phyloP scores from a whole-genome alignment of 345 rosid genomes.

The Ceriops tagal region DNA sequence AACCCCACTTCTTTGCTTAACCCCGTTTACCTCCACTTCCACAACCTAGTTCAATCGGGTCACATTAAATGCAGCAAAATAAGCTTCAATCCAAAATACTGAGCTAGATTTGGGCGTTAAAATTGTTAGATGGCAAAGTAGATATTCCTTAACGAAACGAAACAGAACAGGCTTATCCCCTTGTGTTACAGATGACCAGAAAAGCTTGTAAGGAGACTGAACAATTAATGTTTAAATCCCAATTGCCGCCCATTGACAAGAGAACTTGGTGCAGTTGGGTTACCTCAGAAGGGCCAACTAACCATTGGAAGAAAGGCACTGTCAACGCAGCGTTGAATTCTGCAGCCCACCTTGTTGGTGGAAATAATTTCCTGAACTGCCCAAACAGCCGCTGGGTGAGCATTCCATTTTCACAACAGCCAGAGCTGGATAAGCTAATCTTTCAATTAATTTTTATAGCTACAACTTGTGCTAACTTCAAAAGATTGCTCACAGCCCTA shows the following conservation, averaged over 20 bases:
- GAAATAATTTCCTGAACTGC: conserved; percentile 87
- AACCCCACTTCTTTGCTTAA: conserved; percentile 91
- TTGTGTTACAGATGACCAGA: too few species aligned
- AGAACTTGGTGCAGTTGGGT: neutral
- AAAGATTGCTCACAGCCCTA: neutral
- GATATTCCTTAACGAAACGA: too few species aligned
- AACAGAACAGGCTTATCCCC: too few species aligned
- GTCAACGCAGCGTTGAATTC: conserved; percentile 94
- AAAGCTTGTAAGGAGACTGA: too few species aligned
- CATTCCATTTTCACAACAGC: neutral
- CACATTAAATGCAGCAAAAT: neutral
- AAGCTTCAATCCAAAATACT: neutral
- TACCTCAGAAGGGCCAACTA: conserved; percentile 96
- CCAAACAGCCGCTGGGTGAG: conserved; percentile 1
- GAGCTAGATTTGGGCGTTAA: too few species aligned
- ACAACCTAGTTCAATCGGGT: conserved; percentile 39
- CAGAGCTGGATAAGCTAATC: too few species aligned
- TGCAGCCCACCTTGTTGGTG: conserved; percentile 92
- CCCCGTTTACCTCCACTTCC: conserved; percentile 80
- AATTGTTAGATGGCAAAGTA: too few species aligned
- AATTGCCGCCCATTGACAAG: neutral
- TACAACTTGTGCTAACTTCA: too few species aligned
- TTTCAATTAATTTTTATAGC: too few species aligned
- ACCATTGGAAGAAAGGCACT: conserved; percentile 92
- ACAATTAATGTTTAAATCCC: too few species aligned